A percentile compares a stretch with the other conserved stretches of the same genome.
phyloP scores from a whole-genome alignment of 495 filamentous ascomycete genomes.

The Penicillium manginii region DNA sequence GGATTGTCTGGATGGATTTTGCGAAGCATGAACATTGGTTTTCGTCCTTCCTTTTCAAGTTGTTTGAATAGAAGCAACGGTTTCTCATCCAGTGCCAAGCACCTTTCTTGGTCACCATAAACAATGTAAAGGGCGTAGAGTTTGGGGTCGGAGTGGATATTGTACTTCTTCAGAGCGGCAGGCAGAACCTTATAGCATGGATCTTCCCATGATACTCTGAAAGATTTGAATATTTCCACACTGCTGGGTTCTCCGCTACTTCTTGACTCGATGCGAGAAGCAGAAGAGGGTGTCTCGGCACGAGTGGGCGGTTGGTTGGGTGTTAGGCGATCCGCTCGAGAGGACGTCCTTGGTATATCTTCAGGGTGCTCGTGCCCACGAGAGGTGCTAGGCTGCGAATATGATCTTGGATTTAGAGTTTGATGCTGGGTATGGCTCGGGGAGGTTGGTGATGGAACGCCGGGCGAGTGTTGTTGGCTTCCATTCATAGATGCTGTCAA shows the following conservation, averaged over 20 bases:
- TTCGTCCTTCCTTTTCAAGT: slow-evolving; percentile 91
- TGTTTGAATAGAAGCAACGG: slow-evolving; percentile 97
- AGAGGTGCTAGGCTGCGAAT: slow-evolving; percentile 37
- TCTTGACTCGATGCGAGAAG: slow-evolving; percentile 55
- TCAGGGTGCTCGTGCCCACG: slow-evolving; percentile 49
- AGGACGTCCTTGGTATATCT: slow-evolving; percentile 35
- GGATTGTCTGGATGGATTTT: slow-evolving; percentile 50
- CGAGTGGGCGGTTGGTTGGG: slow-evolving; percentile 45
- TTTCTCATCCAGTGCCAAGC: slow-evolving; percentile 87
- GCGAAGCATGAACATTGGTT: slow-evolving; percentile 98
- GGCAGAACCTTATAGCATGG: slow-evolving; percentile 97
- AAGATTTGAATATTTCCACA: slow-evolving; percentile 97
- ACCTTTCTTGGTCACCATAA: slow-evolving; percentile 95
- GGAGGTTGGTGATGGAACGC: slow-evolving; percentile 84
- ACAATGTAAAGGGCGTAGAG: slow-evolving; percentile 98
- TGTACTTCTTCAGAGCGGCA: slow-evolving; percentile 94
- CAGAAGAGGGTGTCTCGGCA: slow-evolving; percentile 37
- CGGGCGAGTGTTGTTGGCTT: slow-evolving; percentile 65
- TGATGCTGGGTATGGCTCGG: slow-evolving; percentile 58
- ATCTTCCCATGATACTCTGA: slow-evolving; percentile 96
- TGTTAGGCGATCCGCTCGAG: slow-evolving; percentile 41
- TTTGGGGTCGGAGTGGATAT: slow-evolving; percentile 96
- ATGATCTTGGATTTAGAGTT: slow-evolving; percentile 53
- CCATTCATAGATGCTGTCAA: slow-evolving; percentile 73
- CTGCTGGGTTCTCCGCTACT: slow-evolving; percentile 47